These are phyloP conservation scores for Hortaea sp. DNA, from an alignment of 2,329 filamentous ascomycete genomes.

Conservation along the genomic window DNA sequence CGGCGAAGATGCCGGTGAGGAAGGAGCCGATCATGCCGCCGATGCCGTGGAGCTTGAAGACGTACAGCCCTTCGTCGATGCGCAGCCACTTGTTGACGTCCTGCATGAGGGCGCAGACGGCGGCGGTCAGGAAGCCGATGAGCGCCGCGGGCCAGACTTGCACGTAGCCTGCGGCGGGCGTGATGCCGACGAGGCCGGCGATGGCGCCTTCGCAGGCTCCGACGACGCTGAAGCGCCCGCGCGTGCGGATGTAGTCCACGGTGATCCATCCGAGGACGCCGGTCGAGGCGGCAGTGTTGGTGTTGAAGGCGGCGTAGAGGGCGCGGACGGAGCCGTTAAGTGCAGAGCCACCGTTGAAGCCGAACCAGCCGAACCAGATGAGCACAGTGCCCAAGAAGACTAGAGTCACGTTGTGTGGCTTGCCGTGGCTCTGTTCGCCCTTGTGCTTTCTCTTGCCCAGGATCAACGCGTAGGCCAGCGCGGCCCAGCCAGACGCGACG, in stretches of 20 bases:
- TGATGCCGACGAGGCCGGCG: conserved; percentile 51
- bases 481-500: conserved; percentile 53
- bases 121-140: conserved; percentile 47
- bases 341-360: conserved; percentile 47
- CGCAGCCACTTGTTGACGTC: conserved; percentile 44
- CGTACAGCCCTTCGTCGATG: conserved; percentile 50
- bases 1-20: conserved; percentile 48
- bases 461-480: conserved; percentile 53
- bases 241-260: conserved; percentile 43
- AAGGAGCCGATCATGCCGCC: conserved; percentile 50
- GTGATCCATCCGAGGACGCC: conserved; percentile 46
- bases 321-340: conserved; percentile 44
- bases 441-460: conserved; percentile 48
- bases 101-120: conserved; percentile 40
- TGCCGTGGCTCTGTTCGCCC: conserved; percentile 40
- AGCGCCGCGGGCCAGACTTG: conserved; percentile 44
- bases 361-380: conserved; percentile 55
- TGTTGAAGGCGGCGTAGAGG: conserved; percentile 48
- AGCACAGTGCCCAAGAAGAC: conserved; percentile 55
- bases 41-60: conserved; percentile 50
- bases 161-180: conserved; percentile 45
- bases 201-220: conserved; percentile 50
- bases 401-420: conserved; percentile 53
- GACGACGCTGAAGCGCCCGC: conserved; percentile 45
- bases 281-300: conserved; percentile 45